Base-by-base conservation (phyloP, 768 basidiomycete species). In the Naematelia aurantialba region DNA sequence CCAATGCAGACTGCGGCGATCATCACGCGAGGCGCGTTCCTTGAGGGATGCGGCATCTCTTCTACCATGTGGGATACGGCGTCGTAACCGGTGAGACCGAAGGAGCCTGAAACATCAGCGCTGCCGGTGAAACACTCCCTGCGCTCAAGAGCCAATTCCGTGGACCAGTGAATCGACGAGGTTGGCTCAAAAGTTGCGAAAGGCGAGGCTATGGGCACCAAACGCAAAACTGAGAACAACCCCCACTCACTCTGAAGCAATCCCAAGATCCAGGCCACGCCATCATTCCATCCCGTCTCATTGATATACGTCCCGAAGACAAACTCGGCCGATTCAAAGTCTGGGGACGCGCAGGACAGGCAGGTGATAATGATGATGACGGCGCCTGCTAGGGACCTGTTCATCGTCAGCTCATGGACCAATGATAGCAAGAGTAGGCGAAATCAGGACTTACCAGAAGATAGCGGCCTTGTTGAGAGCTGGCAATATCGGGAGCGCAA, bases 21-120 rank as follows among this genome's bases (percentile, higher is more conserved):
- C 66, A 74, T 72, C 11, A 60, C 66, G 27, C 59, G 55, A 0
- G 72, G 72, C 3, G 68, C 72, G 58, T 74, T 68, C 48, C 67
- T 44, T 22, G 60, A 54, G 12, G 72, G 72, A 21, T 64, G 54
- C 3, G 66, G 66, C 70, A 74, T 74, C 54, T 74, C 72, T 48
- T 74, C 72, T 17, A 67, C 61, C 64, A 74, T 65, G 61, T 72
- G 70, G 13, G 61, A 69, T 24, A 72, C 69, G 25, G 69, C 68
- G 47, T 74, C 73, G 60, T 68, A 74, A 13, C 73, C 73, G 8
- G 70, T 67, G 4, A 72, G 55, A 49, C 66, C 63, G 64, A 68
- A 67, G 11, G 65, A 63, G 56, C 65, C 67, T 68, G 31, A n/a
- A n/a, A n/a, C n/a, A n/a, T n/a, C n/a, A n/a, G n/a, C n/a, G n/a